phyloP scores from a whole-genome alignment of 306 rosid genomes.

The Prunus mongolica region DNA sequence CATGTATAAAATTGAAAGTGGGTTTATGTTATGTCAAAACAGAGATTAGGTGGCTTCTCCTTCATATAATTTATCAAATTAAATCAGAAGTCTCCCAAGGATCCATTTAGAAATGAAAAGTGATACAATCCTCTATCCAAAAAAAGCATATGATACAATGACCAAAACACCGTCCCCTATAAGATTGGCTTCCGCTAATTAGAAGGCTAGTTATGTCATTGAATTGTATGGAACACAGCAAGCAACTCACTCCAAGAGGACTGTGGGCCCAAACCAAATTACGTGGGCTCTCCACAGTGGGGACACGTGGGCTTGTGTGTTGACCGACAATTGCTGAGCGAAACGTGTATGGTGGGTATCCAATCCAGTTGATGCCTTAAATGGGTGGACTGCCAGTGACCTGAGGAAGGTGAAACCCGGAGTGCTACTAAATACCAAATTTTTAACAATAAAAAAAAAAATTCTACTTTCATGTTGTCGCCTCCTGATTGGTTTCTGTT shows the following conservation, averaged over 20 bases:
- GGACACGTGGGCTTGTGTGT: background rate
- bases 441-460: background rate
- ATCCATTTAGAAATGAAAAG: no score
- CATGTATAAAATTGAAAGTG: no score
- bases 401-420: background rate
- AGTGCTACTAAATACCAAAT: background rate
- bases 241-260: background rate
- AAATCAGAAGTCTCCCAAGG: no score
- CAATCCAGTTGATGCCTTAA: background rate
- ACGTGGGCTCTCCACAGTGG: background rate
- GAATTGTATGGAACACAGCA: background rate
- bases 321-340: background rate
- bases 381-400: background rate
- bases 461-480: background rate
- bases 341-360: slow-evolving; percentile 6
- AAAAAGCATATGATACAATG: no score
- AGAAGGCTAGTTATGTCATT: no score
- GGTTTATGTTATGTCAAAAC: no score
- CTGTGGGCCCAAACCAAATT: no score
- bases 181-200: no score
- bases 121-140: no score
- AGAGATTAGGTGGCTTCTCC: no score
- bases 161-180: no score
- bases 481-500: background rate
- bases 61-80: no score